Base-by-base conservation (phyloP, 805 yeast genomes). In the Teunomyces panamensis region DNA sequence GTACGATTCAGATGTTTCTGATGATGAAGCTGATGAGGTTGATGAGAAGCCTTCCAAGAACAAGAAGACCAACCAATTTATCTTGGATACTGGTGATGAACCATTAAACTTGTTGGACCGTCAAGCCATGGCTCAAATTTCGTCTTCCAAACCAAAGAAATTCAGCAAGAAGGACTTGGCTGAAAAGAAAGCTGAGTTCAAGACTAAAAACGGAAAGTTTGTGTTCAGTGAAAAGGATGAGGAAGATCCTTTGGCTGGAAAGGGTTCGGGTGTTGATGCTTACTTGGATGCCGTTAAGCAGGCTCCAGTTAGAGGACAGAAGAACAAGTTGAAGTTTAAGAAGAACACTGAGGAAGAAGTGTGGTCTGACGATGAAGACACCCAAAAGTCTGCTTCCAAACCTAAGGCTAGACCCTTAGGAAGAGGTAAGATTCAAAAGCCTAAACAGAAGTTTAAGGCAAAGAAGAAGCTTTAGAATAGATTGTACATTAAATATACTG, bases 221-320 rank as follows among this genome's bases (percentile, higher is more conserved):
- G 79, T 88, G 47, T 79, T 89, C 58, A 74, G 69, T 48, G 89
- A 84, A 45, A 73, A 66, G 11, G 69, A 63, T 8, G 52, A 56
- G 4, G 79, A 68, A 3, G 61, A 59, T 41, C 68, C 68, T n/a
- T 60, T 71, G 55, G 61, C 62, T 20, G 67, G 68, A 26, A 69
- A 73, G 47, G 67, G 66, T 4, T 63, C 74, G 41, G 96, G 97
- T 13, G 80, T 92, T 54, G 87, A 87, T 62, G 98, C 97, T 0
- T 94, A 94, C 64, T 80, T 90, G 55, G 97, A 90, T 52, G 99
- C 99, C 5, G 89, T 94, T 20, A 85, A 81, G 65, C 87, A 86
- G 57, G 97, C 94, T 20, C 98, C 98, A 28, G 83, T 90, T 3
- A 85, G 96, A 68, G 97, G 97, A 49, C 97, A 89, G 74, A 83